Conservation (phyloP, 306 rosid genomes). For the Inga oerstediana region DNA sequence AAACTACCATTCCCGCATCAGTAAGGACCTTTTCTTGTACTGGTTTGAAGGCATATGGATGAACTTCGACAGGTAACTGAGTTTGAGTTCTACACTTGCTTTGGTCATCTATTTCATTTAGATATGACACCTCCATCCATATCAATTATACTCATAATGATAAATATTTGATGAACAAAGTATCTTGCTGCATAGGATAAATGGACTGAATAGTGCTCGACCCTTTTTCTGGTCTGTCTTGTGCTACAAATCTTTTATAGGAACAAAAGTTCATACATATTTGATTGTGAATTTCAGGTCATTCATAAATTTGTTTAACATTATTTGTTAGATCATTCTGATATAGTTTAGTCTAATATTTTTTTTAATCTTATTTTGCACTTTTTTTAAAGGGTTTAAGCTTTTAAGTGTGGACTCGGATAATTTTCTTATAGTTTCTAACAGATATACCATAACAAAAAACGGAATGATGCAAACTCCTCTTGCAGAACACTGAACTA, state of each 20-base stretch:
- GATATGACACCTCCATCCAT: background rate
- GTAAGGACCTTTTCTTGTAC: slow-evolving; percentile 68
- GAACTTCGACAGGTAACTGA: slow-evolving; percentile 77
- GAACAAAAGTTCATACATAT: background rate
- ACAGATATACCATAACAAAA: background rate
- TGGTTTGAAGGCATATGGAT: slow-evolving; percentile 82
- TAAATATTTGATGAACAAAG: slow-evolving; percentile 24
- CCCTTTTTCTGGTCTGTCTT: background rate
- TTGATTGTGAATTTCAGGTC: background rate
- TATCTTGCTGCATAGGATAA: slow-evolving; percentile 6
- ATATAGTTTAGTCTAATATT: background rate
- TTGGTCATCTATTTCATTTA: slow-evolving; percentile 3
- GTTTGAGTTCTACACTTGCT: slow-evolving; percentile 11
- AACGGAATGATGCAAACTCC: too few relatives aligned
- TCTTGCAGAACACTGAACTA: too few relatives aligned
- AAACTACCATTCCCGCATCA: slow-evolving; percentile 56
- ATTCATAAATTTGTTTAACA: background rate
- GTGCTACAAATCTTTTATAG: background rate
- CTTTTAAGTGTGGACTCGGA: background rate
- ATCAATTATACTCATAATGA: slow-evolving; percentile 1
- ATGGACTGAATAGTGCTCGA: slow-evolving; percentile 4
- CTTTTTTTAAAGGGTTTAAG: background rate
- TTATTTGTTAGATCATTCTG: background rate
- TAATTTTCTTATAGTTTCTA: background rate
- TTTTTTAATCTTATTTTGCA: background rate